Evolutionary conservation across 306 rosid species (phyloP), one percentile per base, ranked within the genome.

Genomic region (Heteromeles arbutifolia): DNA sequence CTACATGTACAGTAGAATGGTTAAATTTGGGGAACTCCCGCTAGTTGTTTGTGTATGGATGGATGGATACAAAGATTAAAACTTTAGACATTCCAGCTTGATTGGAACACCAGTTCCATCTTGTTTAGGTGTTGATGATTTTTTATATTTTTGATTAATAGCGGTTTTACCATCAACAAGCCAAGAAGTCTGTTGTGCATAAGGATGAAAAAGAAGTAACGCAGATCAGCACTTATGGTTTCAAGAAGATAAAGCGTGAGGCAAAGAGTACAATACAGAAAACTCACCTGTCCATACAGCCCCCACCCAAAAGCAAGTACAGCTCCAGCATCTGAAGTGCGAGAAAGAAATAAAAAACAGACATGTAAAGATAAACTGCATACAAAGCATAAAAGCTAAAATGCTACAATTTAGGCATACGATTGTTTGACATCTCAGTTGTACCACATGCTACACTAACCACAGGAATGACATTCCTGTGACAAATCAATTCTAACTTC

Each of bases 251-350:
- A 67, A 14, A 62, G 28, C 28, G 25, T 22, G 34, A 12, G 58
- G 32, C 67, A 22, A 48, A 19, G 41, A 48, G 22, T 24, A 34
- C 15, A 45, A 14, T 19, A 34, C 82, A 65, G 76, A 71, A 67
- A 74, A 86, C 83, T 84, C 88, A 93, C 98, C 96, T 93, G 98
- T 86, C 98, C 98, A 77, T 93, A 90, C 22, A 93, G 86, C 73
- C 98, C 97, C 98, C 98, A 93, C 67, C 98, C 98, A 62, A 93
- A 93, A 21, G 88, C 83, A 73, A 93, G 94, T 74, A 93, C 84
- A 7, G 94, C 97, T 80, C 98, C 98, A 77, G 94, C 93, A 85
- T 93, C 98, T 93, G 86, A 54, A 66, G 65, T 77, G 69, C 69
- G 79, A 75, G 48, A 74, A 50, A 50, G 21, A 50, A 26, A 48